Base-by-base conservation (phyloP, 1,284 basidiomycete genomes). In the Malassezia nana region DNA sequence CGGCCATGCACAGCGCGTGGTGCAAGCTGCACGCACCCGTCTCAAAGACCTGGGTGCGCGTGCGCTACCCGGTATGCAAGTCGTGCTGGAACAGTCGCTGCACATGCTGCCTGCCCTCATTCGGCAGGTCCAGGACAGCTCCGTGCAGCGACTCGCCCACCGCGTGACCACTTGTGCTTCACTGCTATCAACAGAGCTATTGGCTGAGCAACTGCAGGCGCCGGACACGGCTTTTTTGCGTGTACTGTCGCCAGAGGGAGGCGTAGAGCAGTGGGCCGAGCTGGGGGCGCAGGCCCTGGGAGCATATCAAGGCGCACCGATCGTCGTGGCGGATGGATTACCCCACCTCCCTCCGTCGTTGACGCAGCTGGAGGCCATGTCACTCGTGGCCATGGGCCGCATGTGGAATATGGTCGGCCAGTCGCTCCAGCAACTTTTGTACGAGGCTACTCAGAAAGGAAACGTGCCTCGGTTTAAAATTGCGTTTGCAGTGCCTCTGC, bases 401-500 rank as follows among this genome's bases (percentile, higher is more conserved):
- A 47, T 47, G 45, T 47, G 45, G 45, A 35, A 10, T 8, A 32
- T 22, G 4, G 6, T 28, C 22, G 45, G 45, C 22, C 22, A 33
- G 29, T 25, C 40, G 35, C 46, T 29, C 18, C 13, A 29, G 32
- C 35, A n/a, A 35, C 46, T 38, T 20, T 20, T 38, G n/a, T 38
- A 18, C 10, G 16, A 38, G 4, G 35, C 35, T 6, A 18, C 20
- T 10, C 35, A 18, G 4, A n/a, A 15, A 38, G 35, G 35, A 18
- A 38, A 10, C 12, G 15, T 15, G 10, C 28, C 31, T 25, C 45
- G 45, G 29, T 39, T 49, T 35, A 31, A 47, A 12, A n/a, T 32
- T 20, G 52, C 28, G 7, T 55, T 55, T 39, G 30, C 39, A 3
- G 38, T 48, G 20, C 40, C 35, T 10, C 26, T 50, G 28, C 42